Evolutionary conservation across 73 alveolate species (phyloP), one percentile per base, ranked within the genome.

Genomic region (Tetrahymena thermophila): DNA sequence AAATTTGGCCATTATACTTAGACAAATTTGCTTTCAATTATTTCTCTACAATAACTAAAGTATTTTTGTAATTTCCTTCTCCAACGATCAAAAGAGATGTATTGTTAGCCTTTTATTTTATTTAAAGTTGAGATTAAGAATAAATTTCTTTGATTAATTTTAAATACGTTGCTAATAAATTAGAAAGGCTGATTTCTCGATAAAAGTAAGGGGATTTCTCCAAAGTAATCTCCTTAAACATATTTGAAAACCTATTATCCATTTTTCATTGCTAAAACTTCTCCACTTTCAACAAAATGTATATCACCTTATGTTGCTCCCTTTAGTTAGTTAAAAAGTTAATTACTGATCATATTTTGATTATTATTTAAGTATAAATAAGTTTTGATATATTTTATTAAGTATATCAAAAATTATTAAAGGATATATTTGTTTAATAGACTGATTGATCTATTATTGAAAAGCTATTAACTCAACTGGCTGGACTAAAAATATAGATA

Each of bases 211-310:
- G 95, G 84, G 35, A 85, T 16, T 42, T 85, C 95, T 3, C 97
- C 97, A 50, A 95, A 95, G 85, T 95, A 93, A 4, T 95, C 95
- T 10, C 97, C 97, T 4, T 71, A 15, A 37, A 56, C 56, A 43
- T 14, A 14, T 35, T 85, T 85, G 50, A 85, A 84, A 35, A 95
- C 71, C 35, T 84, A 8, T 85, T 85, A 85, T 50, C 94, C 95
- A 85, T 85, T 89, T 55, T 95, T 95, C 94, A 85, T 85, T 13
- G 35, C 38, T 5, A 95, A 71, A 89, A 28, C 55, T 34, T 85
- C 94, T 37, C 83, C 94, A 34, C 95, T 94, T 95, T 42, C 56
- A 11, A 50, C 93, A 31, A 95, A 34, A 19, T 85, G 55, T 43
- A 43, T 85, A 37, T 85, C 44, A 25, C 83, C 95, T 42, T 89